phyloP scores from a whole-genome alignment of 2,329 filamentous ascomycete species.

The Setomelanomma holmii region DNA sequence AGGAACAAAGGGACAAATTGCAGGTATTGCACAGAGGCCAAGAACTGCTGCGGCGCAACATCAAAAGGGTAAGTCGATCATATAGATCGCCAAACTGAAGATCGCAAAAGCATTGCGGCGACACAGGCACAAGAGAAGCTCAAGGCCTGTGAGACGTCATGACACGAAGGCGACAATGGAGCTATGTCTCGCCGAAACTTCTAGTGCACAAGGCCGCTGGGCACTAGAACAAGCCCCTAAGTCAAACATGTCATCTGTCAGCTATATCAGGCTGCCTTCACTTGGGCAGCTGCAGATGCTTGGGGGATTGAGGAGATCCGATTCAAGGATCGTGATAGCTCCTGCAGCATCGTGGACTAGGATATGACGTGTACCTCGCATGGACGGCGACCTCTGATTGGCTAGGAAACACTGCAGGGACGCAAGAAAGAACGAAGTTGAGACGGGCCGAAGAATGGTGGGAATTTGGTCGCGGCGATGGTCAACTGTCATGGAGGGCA shows the following conservation, averaged over 20 bases:
- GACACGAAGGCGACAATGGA: slow-evolving; percentile 26
- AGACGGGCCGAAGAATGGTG: slow-evolving; percentile 27
- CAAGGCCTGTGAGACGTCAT: slow-evolving; percentile 29
- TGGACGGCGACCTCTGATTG: slow-evolving; percentile 23
- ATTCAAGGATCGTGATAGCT: slow-evolving; percentile 29
- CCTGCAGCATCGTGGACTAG: slow-evolving; percentile 26
- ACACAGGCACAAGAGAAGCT: slow-evolving; percentile 22
- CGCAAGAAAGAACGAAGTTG: slow-evolving; percentile 27
- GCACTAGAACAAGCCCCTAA: slow-evolving; percentile 24
- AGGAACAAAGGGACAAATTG: slow-evolving; percentile 33
- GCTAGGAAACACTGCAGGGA: slow-evolving; percentile 23
- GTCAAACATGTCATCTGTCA: slow-evolving; percentile 35
- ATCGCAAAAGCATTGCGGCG: slow-evolving; percentile 25
- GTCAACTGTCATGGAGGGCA: slow-evolving; percentile 32
- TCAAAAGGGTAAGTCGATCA: slow-evolving; percentile 30
- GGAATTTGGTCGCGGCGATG: slow-evolving; percentile 25
- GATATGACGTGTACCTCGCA: slow-evolving; percentile 27
- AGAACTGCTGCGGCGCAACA: slow-evolving; percentile 41
- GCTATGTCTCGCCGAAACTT: slow-evolving; percentile 25
- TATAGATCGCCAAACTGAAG: slow-evolving; percentile 16
- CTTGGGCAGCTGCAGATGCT: slow-evolving; percentile 26
- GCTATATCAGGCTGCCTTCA: slow-evolving; percentile 26
- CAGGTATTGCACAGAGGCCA: slow-evolving; percentile 39
- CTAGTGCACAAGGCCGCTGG: slow-evolving; percentile 27
- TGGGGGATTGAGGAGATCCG: slow-evolving; percentile 35